A percentile compares a stretch with the other conserved stretches of the same genome.
These are phyloP conservation scores for Boletus semigastroideus DNA, from an alignment of 1,284 basidiomycete species.

Conservation along the genomic window DNA sequence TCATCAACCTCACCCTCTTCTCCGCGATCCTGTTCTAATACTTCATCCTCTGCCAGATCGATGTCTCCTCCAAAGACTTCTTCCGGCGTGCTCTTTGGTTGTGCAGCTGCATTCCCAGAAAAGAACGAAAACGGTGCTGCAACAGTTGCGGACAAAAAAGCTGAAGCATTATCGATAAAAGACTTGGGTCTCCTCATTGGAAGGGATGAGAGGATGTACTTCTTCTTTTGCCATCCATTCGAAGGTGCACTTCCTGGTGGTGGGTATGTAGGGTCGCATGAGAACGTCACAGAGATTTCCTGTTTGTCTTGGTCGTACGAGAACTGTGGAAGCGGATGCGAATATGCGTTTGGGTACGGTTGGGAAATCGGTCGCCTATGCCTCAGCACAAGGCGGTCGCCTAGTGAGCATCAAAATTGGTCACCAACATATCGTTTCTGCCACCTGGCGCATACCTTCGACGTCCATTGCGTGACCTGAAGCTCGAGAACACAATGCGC, in stretches of 20 bases:
- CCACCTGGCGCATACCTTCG: constrained; percentile 50
- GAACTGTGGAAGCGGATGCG: constrained; percentile 74
- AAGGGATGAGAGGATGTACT: constrained; percentile 61
- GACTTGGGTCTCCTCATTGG: constrained; percentile 64
- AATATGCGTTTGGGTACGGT: constrained; percentile 72
- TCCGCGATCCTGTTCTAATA: constrained; percentile 70
- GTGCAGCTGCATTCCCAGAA: constrained; percentile 32
- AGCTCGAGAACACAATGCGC: constrained; percentile 69
- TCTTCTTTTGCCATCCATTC: constrained; percentile 54
- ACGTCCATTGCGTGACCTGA: constrained; percentile 81
- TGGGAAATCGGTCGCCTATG: constrained; percentile 70
- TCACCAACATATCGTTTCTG: constrained; percentile 1
- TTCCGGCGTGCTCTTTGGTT: constrained; percentile 52
- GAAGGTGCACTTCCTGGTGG: constrained; percentile 33
- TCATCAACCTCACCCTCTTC: constrained; percentile 78
- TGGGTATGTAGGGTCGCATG: constrained; percentile 62
- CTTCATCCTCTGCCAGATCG: constrained; percentile 71
- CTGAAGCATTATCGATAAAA: constrained; percentile 67
- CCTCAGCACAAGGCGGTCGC: constrained; percentile 62
- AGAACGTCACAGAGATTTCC: constrained; percentile 61
- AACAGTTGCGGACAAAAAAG: constrained; percentile 58
- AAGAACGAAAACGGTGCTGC: constrained; percentile 51
- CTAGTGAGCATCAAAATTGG: constrained; percentile 35
- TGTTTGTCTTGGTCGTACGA: constrained; percentile 52
- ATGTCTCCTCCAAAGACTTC: constrained; percentile 65